Base-by-base conservation (phyloP, 2,329 filamentous ascomycete genomes). In the Dendryphion nanum region DNA sequence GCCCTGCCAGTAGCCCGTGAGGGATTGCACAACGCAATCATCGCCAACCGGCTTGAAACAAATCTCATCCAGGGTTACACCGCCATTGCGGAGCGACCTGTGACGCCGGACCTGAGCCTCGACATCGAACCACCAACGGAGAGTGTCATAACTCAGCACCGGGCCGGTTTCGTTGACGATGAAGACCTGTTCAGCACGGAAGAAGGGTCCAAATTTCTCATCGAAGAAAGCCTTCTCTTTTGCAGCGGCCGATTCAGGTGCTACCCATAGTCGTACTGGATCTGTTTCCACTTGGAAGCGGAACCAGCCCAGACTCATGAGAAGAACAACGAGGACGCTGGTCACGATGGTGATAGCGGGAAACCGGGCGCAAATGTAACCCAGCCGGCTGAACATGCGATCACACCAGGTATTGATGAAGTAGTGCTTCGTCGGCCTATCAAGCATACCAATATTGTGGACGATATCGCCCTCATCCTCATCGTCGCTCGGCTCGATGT, bases 141-240 rank as follows among this genome's bases (percentile, higher is more conserved):
- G 73, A 0, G 86, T 96, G 6, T 96, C 88, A 50, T 94, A 93
- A 63, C 80, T 89, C 40, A 98, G 70, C 2, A 97, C 89, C 1
- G 89, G 86, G 0, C 85, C 82, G 1, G 82, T 89, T 51, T 96
- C 90, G 47, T 97, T 98, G 45, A 97, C 89, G 12, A 98, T 67
- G 64, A 98, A 98, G 1, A 83, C 81, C 67, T 98, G 93, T 64
- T 98, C 87, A 0, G 90, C 86, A 28, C 93, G 86, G 68, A 93
- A 98, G 59, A 98, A 98, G 0, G 91, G 89, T 0, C 93, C 94
- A 61, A 98, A 98, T 53, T 89, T 89, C 23, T 79, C 65, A 61
- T 98, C 94, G 49, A 97, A 98, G 61, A 94, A 98, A 1, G 78
- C 78, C 70, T 98, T 98, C 63, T 98, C 91, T 60, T 89, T 79